Conservation (phyloP, 768 basidiomycete species). For the Boletus rex-veris region DNA sequence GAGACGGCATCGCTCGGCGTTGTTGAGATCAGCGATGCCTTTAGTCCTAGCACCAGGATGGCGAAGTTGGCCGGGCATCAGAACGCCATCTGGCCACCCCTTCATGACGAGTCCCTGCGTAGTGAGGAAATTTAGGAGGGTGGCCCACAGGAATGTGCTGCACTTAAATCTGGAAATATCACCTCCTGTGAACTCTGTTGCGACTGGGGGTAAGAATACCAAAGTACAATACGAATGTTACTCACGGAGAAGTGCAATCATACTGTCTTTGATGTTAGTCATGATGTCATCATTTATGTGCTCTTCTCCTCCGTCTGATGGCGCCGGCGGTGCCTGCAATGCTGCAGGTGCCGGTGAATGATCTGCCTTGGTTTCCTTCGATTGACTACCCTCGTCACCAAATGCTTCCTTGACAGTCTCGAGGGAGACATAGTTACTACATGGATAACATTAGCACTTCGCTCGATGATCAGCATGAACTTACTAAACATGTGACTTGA, state of each 20-base stretch:
- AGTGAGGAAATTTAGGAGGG: neutral
- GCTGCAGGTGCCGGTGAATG: neutral
- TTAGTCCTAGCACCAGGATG: neutral
- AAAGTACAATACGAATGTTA: neutral
- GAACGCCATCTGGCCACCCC: neutral
- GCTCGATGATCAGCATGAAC: neutral
- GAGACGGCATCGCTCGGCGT: neutral
- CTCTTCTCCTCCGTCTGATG: neutral
- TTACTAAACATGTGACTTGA: slow-evolving; percentile 8
- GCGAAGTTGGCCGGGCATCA: slow-evolving; percentile 1
- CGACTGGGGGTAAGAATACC: neutral
- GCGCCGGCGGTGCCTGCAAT: too few species aligned
- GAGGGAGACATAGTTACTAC: slow-evolving; percentile 2
- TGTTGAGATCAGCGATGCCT: neutral
- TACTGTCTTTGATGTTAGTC: neutral
- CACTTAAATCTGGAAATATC: neutral
- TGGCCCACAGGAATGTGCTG: neutral
- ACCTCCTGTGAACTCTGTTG: neutral
- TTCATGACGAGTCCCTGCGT: neutral
- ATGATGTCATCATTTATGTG: neutral
- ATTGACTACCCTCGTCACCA: neutral
- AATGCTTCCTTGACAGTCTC: neutral
- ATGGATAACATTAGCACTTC: neutral
- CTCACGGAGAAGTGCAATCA: neutral
- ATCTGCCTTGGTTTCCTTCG: neutral